Evolutionary conservation across 225 moss, liverwort and hornwort genomes (phyloP).

Genomic region (Straminergon stramineum): DNA sequence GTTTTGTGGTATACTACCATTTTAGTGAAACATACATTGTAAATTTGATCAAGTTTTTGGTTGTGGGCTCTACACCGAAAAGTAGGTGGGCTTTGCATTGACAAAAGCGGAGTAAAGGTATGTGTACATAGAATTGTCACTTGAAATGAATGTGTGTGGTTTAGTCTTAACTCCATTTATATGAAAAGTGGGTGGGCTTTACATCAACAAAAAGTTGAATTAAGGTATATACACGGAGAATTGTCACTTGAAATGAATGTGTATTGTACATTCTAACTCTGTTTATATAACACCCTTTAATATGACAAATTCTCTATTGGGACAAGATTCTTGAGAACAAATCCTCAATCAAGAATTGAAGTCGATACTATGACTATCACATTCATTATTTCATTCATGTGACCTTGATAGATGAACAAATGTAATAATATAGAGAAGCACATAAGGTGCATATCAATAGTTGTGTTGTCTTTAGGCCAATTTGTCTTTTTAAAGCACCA

Average conservation of each 20-base stretch:
- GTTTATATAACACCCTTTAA: neutral
- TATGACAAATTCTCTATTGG: neutral
- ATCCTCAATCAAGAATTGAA: neutral
- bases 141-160: too few relatives aligned
- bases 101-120: too few relatives aligned
- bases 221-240: neutral
- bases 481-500: neutral
- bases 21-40: too few relatives aligned
- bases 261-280: neutral
- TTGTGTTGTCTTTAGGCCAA: neutral
- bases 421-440: neutral
- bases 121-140: too few relatives aligned
- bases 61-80: neutral
- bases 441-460: neutral
- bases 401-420: neutral
- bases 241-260: neutral
- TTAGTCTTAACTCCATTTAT: rapidly evolving
- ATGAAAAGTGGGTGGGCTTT: neutral
- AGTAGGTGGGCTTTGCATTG: too few relatives aligned
- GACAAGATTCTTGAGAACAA: rapidly evolving
- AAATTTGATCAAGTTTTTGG: neutral
- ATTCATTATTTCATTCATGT: neutral
- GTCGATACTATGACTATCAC: rapidly evolving
- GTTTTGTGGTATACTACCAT: too few relatives aligned
- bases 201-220: too few relatives aligned